Evolutionary conservation across 2,329 filamentous ascomycete genomes (phyloP).

Genomic region (Cytospora chrysosperma): DNA sequence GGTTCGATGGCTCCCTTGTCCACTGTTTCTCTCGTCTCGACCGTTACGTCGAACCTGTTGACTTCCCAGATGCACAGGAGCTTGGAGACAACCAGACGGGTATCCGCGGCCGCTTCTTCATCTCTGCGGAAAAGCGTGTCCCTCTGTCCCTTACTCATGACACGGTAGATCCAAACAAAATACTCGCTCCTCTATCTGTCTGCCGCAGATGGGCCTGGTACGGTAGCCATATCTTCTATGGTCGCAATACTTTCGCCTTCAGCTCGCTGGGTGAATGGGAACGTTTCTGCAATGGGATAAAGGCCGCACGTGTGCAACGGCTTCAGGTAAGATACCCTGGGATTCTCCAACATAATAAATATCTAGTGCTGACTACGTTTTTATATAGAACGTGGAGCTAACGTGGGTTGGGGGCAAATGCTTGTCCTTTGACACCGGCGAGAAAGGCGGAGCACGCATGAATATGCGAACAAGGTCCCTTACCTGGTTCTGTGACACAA

Average conservation of each 20-base stretch:
- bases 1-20: background rate
- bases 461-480: background rate
- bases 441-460: background rate
- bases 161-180: background rate
- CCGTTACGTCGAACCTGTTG: background rate
- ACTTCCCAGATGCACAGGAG: background rate
- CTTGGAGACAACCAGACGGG: background rate
- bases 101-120: slow-evolving; percentile 3
- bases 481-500: background rate
- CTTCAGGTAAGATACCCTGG: background rate
- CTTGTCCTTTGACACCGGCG: background rate
- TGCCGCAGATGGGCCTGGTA: background rate
- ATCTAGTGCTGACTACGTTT: background rate
- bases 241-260: slow-evolving; percentile 3
- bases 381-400: slow-evolving; percentile 8
- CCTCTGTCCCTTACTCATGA: background rate
- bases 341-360: background rate
- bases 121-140: background rate
- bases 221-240: slow-evolving; percentile 13
- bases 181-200: slow-evolving; percentile 5
- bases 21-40: slow-evolving; percentile 16
- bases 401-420: slow-evolving; percentile 3
- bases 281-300: slow-evolving; percentile 4
- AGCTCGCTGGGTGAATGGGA: slow-evolving; percentile 13
- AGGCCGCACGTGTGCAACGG: background rate